Evolutionary conservation across 1,284 basidiomycete species (phyloP), one percentile per base, ranked within the genome.

Genomic region (Chondrostereum purpureum): DNA sequence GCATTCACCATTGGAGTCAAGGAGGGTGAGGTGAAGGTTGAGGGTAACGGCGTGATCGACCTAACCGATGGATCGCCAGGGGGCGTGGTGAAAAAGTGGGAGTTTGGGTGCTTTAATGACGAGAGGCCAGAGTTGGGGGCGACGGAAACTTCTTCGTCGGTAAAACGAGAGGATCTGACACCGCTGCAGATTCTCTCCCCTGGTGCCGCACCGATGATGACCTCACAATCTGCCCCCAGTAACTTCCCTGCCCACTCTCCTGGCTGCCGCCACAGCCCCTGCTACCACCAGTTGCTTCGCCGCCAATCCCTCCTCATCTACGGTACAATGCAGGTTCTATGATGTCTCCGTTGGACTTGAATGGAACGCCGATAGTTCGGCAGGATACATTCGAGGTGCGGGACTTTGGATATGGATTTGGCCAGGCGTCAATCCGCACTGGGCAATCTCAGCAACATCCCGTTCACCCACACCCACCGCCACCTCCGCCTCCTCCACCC

Each of bases 351-450:
- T 13, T 5, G 23, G 48, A 42, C 5, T 54, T 51, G 24, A 60
- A 65, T 45, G 72, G 73, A 10, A 75, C 72, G 60, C 27, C 27
- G 8, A n/a, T 31, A 31, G 8, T 31, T 31, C 27, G 27, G n/a
- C 8, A 8, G 27, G 27, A 31, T 8, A 31, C 27, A 8, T 31
- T 31, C n/a, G 69, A 72, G 49, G 81, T 84, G 39, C 74, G 70
- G 51, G 72, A 85, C 55, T 83, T 69, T 48, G 81, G 79, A 4
- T 81, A 64, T 51, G 76, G 78, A 2, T 80, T 80, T 50, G 78
- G 78, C 3, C 55, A 61, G 12, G 52, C 60, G 24, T 14, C 18
- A 3, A 64, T 60, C 43, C 66, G 65, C 2, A 55, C 52, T 5
- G 64, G 66, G 2, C 61, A 63, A n/a, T n/a, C n/a, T n/a, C n/a